A percentile compares a stretch with the other conserved stretches of the same genome.
Conservation (phyloP, 2,329 filamentous ascomycete species). For the Talaromyces sp. region DNA sequence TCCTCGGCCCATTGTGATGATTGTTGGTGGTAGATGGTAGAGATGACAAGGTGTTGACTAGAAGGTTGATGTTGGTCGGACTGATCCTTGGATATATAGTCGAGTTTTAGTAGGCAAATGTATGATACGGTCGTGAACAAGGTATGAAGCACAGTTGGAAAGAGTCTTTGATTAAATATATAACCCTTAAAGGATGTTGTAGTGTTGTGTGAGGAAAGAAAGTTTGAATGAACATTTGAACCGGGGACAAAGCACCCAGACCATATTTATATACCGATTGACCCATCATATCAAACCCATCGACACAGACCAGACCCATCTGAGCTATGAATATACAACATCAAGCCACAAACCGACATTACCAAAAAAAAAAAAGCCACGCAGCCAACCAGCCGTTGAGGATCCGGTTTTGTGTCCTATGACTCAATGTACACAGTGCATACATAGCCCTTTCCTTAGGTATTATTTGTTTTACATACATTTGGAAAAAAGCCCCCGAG, state of each 20-base stretch:
- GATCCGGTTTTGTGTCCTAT: background rate
- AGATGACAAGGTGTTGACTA: background rate
- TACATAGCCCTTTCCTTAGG: background rate
- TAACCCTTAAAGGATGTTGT: background rate
- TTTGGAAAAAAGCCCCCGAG: background rate
- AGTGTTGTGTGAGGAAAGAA: background rate
- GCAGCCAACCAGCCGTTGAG: conserved; percentile 2
- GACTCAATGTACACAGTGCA: background rate
- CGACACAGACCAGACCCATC: background rate
- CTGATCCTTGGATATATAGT: background rate
- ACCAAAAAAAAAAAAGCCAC: background rate
- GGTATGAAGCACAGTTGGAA: background rate
- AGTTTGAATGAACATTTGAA: background rate
- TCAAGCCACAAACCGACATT: background rate
- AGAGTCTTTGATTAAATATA: background rate
- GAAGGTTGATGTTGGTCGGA: background rate
- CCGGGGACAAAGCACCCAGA: background rate
- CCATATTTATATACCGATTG: background rate
- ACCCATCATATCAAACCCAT: background rate
- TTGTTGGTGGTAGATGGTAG: background rate
- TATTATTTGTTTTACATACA: background rate
- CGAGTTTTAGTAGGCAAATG: background rate
- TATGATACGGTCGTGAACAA: background rate
- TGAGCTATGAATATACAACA: background rate
- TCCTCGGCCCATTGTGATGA: conserved; percentile 36